Base-by-base conservation (phyloP, 31 red algal species). In the Pterothamnion heteromorphum region DNA sequence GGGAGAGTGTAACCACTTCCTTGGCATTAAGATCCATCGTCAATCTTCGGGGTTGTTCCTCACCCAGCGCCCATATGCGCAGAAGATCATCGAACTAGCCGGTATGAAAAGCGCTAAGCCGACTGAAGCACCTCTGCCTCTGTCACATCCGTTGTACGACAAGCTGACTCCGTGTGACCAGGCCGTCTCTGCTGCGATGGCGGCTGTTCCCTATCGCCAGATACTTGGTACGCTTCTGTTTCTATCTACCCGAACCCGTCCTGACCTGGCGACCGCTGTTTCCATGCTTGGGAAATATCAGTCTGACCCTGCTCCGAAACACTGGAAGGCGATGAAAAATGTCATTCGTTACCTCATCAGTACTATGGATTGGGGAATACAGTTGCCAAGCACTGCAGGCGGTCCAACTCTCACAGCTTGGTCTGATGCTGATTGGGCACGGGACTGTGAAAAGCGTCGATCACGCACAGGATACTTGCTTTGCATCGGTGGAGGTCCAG, bases 301-400 rank as follows among this genome's bases (percentile, higher is more conserved):
- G 76, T 35, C 33, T 33, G 21, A 0, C 33, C 93, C 35, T 9
- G 36, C 34, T 3, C 89, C 44, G 30, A 41, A 41, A 41, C 89
- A 94, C 32, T 91, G 80, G 93, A 91, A 91, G 31, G 3, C 38
- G 1, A 71, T 94, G 89, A 83, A 91, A 80, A 23, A 94, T 84
- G 0, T 85, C 32, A 18, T 94, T 23, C 41, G 87, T 28, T 91
- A 94, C 44, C 44, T 91, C 0, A 91, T 74, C 4, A 89, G 89
- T 2, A 80, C 93, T 0, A 3, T 23, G 4, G 33, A 74, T 0
- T 80, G 81, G 5, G n/a, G 18, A 0, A 3, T 92, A n/a, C 38
- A 27, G 0, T 36, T 92, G 32, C 80, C 91, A 33, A 86, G 74
- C 32, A 0, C 24, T 0, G 28, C 1, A 1, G 3, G 0, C 0